A percentile compares a stretch with the other conserved stretches of the same genome.
Evolutionary conservation across 1,284 basidiomycete genomes (phyloP).

Genomic region (Pseudozyma sp.): DNA sequence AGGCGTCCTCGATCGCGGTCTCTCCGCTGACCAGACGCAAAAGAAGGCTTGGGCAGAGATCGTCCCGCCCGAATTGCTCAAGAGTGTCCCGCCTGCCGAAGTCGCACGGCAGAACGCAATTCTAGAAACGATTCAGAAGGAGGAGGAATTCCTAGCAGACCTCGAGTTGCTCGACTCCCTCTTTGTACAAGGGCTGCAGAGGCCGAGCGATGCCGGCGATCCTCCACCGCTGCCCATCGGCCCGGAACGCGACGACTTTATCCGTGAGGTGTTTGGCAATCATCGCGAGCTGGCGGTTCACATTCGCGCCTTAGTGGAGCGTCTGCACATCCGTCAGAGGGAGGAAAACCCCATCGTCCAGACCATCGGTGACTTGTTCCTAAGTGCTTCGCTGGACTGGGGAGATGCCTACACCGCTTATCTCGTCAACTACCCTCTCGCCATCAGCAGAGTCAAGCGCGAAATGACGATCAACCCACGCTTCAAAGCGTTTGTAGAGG

Average conservation of each 20-base stretch:
- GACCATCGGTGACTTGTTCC: slow-evolving; percentile 88
- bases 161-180: slow-evolving; percentile 80
- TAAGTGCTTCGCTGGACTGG: slow-evolving; percentile 89
- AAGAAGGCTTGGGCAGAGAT: slow-evolving; percentile 79
- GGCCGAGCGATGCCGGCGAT: slow-evolving; percentile 54
- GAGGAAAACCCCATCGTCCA: slow-evolving; percentile 87
- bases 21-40: slow-evolving; percentile 23
- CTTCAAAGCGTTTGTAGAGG: slow-evolving; percentile 88
- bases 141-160: slow-evolving; percentile 90
- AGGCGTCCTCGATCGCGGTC: slow-evolving; percentile 10
- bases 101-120: slow-evolving; percentile 89
- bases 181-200: slow-evolving; percentile 50
- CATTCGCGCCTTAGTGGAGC: slow-evolving; percentile 83
- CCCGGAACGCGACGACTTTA: slow-evolving; percentile 78
- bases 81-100: slow-evolving; percentile 79
- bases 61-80: slow-evolving; percentile 77
- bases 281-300: slow-evolving; percentile 84
- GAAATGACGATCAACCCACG: slow-evolving; percentile 84
- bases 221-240: slow-evolving; percentile 59
- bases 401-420: slow-evolving; percentile 86
- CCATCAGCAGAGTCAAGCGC: slow-evolving; percentile 85
- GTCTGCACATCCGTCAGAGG: slow-evolving; percentile 85
- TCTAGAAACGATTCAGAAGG: slow-evolving; percentile 87
- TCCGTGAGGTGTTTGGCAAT: slow-evolving; percentile 88
- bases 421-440: slow-evolving; percentile 83